These are phyloP conservation scores for Candida railenensis DNA, from an alignment of 805 yeast genomes.

Conservation along the genomic window DNA sequence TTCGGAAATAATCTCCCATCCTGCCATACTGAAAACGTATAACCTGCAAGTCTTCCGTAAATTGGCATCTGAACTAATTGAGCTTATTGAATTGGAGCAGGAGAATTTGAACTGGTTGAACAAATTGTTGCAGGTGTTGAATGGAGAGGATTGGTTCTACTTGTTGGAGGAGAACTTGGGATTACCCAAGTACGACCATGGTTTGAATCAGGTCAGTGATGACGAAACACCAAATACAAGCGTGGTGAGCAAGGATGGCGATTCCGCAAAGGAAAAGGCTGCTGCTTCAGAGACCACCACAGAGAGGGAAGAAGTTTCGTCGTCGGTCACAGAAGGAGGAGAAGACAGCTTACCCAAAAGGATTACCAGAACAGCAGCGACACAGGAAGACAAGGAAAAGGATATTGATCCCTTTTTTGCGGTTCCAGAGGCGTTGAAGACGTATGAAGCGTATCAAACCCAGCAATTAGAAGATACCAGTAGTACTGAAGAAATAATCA, in stretches of 20 bases:
- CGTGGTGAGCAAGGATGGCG: slow-evolving; percentile 8
- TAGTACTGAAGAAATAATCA: slow-evolving; percentile 42
- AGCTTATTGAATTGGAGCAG: slow-evolving; percentile 80
- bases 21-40: slow-evolving; percentile 66
- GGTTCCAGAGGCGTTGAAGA: slow-evolving; percentile 49
- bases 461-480: slow-evolving; percentile 17
- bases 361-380: slow-evolving; percentile 30
- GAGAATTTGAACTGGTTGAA: slow-evolving; percentile 68
- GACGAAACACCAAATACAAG: slow-evolving; percentile 13
- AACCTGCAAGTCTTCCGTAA: slow-evolving; percentile 47
- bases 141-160: slow-evolving; percentile 83
- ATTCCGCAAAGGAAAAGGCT: slow-evolving; percentile 10
- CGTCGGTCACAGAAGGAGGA: slow-evolving; percentile 16
- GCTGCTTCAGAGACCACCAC: slow-evolving; percentile 8
- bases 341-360: slow-evolving; percentile 26
- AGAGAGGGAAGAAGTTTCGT: slow-evolving; percentile 6
- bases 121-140: slow-evolving; percentile 69
- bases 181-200: slow-evolving; percentile 70
- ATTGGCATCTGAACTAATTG: slow-evolving; percentile 71
- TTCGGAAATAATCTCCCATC: slow-evolving; percentile 71
- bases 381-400: slow-evolving; percentile 7
- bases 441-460: slow-evolving; percentile 27
- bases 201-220: slow-evolving; percentile 32
- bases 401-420: slow-evolving; percentile 45
- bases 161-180: slow-evolving; percentile 63